A percentile compares a stretch with the other conserved stretches of the same genome.
Conservation (phyloP, 1,284 basidiomycete genomes). For the Omphalotus olearius region DNA sequence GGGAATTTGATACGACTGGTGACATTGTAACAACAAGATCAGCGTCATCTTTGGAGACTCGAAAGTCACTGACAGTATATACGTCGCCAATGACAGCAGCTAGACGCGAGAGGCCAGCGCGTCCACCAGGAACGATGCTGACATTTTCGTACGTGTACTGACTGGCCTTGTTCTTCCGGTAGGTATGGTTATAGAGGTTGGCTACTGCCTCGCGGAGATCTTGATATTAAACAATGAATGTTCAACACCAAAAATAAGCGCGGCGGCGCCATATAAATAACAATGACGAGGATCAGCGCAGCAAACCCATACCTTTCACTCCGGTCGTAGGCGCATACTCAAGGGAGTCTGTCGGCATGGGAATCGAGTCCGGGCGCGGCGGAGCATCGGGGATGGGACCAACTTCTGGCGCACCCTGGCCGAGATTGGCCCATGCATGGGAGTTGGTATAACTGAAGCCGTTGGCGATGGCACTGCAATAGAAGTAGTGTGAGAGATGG, state of each 20-base stretch:
- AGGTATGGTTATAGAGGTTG: slow-evolving; percentile 83
- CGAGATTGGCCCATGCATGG: slow-evolving; percentile 79
- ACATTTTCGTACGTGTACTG: slow-evolving; percentile 91
- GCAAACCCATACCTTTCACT: slow-evolving; percentile 58
- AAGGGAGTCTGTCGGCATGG: slow-evolving; percentile 68
- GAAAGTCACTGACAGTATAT: slow-evolving; percentile 50
- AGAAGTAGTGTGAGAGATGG: neutral
- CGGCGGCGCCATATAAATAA: slow-evolving; percentile 11
- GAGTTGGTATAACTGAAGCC: slow-evolving; percentile 77
- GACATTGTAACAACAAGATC: slow-evolving; percentile 5
- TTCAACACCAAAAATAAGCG: neutral
- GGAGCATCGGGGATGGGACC: slow-evolving; percentile 78
- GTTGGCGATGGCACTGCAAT: slow-evolving; percentile 71
- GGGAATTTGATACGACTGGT: slow-evolving; percentile 76
- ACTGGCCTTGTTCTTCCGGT: slow-evolving; percentile 74
- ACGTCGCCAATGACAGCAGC: slow-evolving; percentile 88
- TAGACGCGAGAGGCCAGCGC: slow-evolving; percentile 85
- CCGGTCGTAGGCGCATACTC: slow-evolving; percentile 95
- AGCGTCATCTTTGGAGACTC: neutral
- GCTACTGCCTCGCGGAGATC: slow-evolving; percentile 74
- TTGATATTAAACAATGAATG: slow-evolving; percentile 13
- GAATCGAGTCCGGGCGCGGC: slow-evolving; percentile 59
- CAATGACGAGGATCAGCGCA: neutral
- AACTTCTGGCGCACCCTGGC: slow-evolving; percentile 88
- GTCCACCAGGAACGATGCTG: slow-evolving; percentile 88